Percentiles rank a stretch among this genome's conserved stretches.
phyloP scores from a whole-genome alignment of 768 basidiomycete genomes.

The Lactarius akahatsu region DNA sequence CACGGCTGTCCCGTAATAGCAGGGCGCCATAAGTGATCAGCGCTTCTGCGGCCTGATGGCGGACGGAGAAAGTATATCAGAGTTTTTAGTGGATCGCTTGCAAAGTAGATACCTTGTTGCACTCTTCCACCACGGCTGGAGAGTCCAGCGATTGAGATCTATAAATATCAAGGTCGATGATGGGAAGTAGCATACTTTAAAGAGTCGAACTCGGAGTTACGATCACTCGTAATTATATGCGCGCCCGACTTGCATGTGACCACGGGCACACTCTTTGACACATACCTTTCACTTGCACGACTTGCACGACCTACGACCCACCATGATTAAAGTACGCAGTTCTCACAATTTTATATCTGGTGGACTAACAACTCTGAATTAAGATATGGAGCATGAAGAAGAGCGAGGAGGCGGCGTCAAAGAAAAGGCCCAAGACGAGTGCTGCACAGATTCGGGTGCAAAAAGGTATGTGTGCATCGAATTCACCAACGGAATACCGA shows the following conservation, averaged over 20 bases:
- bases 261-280: neutral
- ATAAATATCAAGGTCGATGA: constrained; percentile 78
- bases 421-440: constrained; percentile 98
- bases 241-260: neutral
- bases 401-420: constrained; percentile 94
- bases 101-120: constrained; percentile 51
- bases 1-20: constrained; percentile 80
- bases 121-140: constrained; percentile 55
- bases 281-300: constrained; percentile 7
- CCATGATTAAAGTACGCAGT: constrained; percentile 47
- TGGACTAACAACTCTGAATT: constrained; percentile 13
- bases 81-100: neutral
- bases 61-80: constrained; percentile 5
- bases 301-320: constrained; percentile 23
- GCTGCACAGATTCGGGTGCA: constrained; percentile 99
- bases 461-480: constrained; percentile 76
- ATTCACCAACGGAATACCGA: neutral
- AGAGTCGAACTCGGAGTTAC: neutral
- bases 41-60: constrained; percentile 70
- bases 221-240: neutral
- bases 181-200: constrained; percentile 49
- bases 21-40: constrained; percentile 85
- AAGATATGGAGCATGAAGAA: constrained; percentile 99
- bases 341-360: constrained; percentile 6
- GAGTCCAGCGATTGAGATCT: constrained; percentile 46